These are phyloP conservation scores for Pythium apleroticum DNA, from an alignment of 352 stramenopile species.

Conservation along the genomic window DNA sequence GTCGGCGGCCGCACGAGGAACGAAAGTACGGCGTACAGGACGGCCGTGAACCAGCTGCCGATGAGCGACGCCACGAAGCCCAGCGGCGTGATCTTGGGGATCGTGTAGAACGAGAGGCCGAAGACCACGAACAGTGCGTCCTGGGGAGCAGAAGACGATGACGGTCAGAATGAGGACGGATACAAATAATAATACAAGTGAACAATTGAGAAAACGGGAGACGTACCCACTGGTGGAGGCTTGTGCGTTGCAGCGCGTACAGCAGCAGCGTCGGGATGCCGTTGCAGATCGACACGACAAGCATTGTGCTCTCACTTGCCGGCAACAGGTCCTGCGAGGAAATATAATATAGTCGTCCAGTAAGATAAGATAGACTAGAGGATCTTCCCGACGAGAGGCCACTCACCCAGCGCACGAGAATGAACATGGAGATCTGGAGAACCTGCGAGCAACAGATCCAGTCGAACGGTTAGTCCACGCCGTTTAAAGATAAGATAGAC, in stretches of 20 bases:
- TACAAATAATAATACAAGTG: background rate
- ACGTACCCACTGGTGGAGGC: conserved; percentile 79
- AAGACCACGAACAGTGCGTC: conserved; percentile 84
- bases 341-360: background rate
- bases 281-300: conserved; percentile 71
- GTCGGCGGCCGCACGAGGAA: conserved; percentile 54
- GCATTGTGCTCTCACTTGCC: conserved; percentile 69
- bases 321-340: conserved; percentile 50
- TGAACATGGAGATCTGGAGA: conserved; percentile 71
- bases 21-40: conserved; percentile 52
- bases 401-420: conserved; percentile 68
- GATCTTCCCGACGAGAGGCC: background rate
- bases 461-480: background rate
- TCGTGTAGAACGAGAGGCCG: conserved; percentile 83
- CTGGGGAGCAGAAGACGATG: too few species aligned
- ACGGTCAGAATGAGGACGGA: too few species aligned
- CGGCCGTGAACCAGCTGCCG: conserved; percentile 66
- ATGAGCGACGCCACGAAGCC: conserved; percentile 74
- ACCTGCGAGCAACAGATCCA: conserved; percentile 19
- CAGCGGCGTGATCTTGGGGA: conserved; percentile 81
- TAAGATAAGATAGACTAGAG: background rate
- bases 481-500: background rate
- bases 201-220: background rate
- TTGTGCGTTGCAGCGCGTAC: conserved; percentile 65
- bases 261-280: conserved; percentile 68